phyloP scores from a whole-genome alignment of 768 basidiomycete genomes.

The Tricholoma saponaceum region DNA sequence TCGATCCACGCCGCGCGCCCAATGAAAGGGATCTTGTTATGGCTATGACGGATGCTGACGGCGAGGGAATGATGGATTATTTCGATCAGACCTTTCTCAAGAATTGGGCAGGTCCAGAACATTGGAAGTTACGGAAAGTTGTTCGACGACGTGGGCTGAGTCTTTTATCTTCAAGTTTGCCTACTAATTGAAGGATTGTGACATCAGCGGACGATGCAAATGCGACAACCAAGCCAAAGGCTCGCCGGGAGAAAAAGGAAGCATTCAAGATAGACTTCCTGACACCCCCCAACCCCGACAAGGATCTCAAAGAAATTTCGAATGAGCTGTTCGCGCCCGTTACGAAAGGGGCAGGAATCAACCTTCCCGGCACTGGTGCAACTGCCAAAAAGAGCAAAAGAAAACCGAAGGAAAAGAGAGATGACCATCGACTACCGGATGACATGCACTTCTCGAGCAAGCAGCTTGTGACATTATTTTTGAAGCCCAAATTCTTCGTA shows the following conservation, averaged over 20 bases:
- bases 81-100: conserved; percentile 85
- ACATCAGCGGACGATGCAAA: conserved; percentile 36
- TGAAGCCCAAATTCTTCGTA: conserved; percentile 95
- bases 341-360: conserved; percentile 66
- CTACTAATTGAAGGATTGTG: conserved; percentile 1
- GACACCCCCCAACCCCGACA: conserved; percentile 49
- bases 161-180: background rate
- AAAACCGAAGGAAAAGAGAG: conserved; percentile 56
- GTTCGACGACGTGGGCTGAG: conserved; percentile 63
- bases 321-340: conserved; percentile 79
- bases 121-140: conserved; percentile 92
- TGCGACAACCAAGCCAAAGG: conserved; percentile 45
- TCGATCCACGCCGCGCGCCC: conserved; percentile 79
- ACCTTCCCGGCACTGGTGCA: conserved; percentile 52
- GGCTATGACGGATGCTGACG: conserved; percentile 71
- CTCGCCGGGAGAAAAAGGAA: conserved; percentile 70
- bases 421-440: conserved; percentile 82
- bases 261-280: conserved; percentile 81
- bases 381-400: conserved; percentile 42
- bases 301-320: conserved; percentile 53
- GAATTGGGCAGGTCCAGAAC: conserved; percentile 99
- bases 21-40: conserved; percentile 80
- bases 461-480: conserved; percentile 86
- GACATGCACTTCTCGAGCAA: conserved; percentile 96
- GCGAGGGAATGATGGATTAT: conserved; percentile 68